phyloP scores from a whole-genome alignment of 2,329 filamentous ascomycete genomes.

The Curvularia verruculosa region DNA sequence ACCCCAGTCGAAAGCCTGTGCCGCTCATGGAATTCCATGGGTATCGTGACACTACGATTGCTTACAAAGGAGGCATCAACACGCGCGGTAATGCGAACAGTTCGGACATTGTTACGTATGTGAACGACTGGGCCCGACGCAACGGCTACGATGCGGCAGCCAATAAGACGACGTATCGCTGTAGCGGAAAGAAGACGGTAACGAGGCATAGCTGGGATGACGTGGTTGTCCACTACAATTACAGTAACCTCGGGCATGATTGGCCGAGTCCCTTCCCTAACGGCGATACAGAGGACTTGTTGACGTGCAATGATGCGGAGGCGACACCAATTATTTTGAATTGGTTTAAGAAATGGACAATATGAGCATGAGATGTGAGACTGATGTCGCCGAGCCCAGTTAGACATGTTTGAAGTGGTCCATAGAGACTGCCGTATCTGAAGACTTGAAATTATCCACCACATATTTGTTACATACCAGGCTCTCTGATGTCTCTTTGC shows the following conservation, averaged over 20 bases:
- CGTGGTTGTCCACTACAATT: conserved; percentile 49
- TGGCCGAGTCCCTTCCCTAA: conserved; percentile 49
- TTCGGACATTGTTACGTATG: conserved; percentile 33
- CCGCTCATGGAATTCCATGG: conserved; percentile 57
- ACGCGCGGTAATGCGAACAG: conserved; percentile 28
- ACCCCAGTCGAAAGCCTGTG: conserved; percentile 33
- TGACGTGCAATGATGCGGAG: conserved; percentile 40
- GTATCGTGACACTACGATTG: conserved; percentile 49
- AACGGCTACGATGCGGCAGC: conserved; percentile 36
- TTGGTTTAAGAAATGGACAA: conserved; percentile 39
- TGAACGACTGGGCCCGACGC: conserved; percentile 49
- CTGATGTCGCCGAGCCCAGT: neutral
- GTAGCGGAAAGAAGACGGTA: conserved; percentile 38
- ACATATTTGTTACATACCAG: neutral
- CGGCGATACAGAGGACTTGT: conserved; percentile 29
- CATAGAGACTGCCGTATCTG: too few relatives aligned
- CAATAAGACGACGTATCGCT: conserved; percentile 38
- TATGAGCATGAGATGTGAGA: conserved; percentile 14
- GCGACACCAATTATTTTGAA: conserved; percentile 42
- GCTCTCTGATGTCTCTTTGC: too few relatives aligned
- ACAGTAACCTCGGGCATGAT: conserved; percentile 49
- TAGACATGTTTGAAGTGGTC: neutral
- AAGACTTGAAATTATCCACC: neutral
- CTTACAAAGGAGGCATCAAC: conserved; percentile 48
- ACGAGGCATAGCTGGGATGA: conserved; percentile 37